A percentile compares a stretch with the other conserved stretches of the same genome.
Evolutionary conservation across 345 rosid species (phyloP).

Genomic region (Adansonia digitata): DNA sequence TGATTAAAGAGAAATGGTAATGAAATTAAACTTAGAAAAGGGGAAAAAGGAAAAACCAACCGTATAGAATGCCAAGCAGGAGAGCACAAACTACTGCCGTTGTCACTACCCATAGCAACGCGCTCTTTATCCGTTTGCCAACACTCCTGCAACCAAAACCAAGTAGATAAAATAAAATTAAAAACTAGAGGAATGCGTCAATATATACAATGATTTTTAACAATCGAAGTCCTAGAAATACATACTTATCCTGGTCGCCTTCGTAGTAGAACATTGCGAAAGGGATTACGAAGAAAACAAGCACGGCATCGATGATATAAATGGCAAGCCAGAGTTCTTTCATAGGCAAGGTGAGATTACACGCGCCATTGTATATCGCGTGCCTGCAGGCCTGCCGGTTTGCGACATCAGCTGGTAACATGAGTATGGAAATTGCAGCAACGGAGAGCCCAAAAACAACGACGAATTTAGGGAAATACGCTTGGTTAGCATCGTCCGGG

Average conservation of each 20-base stretch:
- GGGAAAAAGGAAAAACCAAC: constrained; percentile 32
- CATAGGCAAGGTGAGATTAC: constrained; percentile 91
- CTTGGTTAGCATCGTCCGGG: constrained; percentile 97
- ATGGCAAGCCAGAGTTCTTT: constrained; percentile 95
- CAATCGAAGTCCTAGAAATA: constrained; percentile 21
- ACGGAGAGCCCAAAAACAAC: constrained; percentile 89
- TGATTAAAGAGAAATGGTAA: not conserved
- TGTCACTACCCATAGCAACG: constrained; percentile 71
- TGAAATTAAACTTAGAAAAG: not conserved
- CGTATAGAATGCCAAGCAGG: constrained; percentile 87
- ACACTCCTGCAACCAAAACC: constrained; percentile 50
- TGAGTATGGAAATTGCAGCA: constrained; percentile 85
- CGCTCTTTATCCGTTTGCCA: constrained; percentile 79
- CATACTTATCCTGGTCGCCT: constrained; percentile 98
- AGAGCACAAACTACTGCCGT: constrained; percentile 81
- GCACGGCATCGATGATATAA: constrained; percentile 75
- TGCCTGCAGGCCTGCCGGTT: constrained; percentile 96
- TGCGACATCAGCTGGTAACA: constrained; percentile 99
- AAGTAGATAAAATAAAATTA: not conserved
- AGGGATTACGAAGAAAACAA: constrained; percentile 92
- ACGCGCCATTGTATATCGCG: constrained; percentile 91
- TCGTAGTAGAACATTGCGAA: constrained; percentile 98
- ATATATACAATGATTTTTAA: not conserved
- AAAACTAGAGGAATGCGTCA: not conserved
- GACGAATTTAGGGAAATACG: constrained; percentile 94